Evolutionary conservation across 2,329 filamentous ascomycete species (phyloP), one percentile per base, ranked within the genome.

Genomic region (Fusarium nanum): DNA sequence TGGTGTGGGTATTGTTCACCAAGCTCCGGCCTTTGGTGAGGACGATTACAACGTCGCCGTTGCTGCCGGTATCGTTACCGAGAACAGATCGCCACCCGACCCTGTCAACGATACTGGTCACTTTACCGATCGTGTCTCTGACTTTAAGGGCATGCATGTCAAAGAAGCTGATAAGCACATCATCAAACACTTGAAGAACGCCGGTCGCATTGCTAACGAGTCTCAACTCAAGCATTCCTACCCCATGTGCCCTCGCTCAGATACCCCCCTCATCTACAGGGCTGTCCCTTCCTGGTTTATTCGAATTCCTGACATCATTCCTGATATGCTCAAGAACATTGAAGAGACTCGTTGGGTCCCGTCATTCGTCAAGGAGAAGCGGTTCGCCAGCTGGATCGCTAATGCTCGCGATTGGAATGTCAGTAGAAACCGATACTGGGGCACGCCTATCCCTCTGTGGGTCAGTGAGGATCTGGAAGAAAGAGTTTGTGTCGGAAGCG

Each of bases 391-490:
- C 82, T 98, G 95, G 95, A 95, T 98, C 68, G 85, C 87, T 64
- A 95, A 95, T 77, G 94, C 95, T 16, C 91, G 92, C 63, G 95
- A 98, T 80, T 98, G 95, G 95, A 97, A 97, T 77, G 92, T 98
- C 32, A 96, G 93, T 56, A 87, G 95, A 71, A 97, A 97, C 79
- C 88, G 95, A 59, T 98, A 97, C 81, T 98, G 95, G 95, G 95
- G 95, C 53, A 98, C 94, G 0, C 94, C 94, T 3, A 89, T 98
- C 63, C 94, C 94, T 9, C 81, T 98, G 37, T 98, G 95, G 95
- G 91, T 93, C 40, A 97, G 93, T 76, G 93, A 97, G 30, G 94
- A 98, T 77, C 85, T 91, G 76, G 92, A 95, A 76, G 95, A 98
- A 81, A 85, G 92, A 67, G 88, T 98, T 28, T 97, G 94, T 75